phyloP scores from a whole-genome alignment of 257 asterid species.

The Nicotiana otophora region DNA sequence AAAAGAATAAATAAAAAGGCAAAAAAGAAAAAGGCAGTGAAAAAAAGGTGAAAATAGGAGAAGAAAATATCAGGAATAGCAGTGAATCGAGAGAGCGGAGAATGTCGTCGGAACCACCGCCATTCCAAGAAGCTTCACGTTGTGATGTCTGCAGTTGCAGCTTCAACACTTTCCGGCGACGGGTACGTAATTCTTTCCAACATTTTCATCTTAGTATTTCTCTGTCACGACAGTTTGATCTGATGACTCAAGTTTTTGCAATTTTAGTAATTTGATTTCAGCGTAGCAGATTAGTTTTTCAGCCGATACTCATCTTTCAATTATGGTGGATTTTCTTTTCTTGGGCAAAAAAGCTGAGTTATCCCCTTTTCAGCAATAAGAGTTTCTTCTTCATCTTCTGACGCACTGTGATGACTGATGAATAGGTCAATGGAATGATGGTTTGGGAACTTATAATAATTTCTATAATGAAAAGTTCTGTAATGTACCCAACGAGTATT shows the following conservation, averaged over 20 bases:
- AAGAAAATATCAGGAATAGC: neutral
- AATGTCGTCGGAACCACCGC: conserved; percentile 69
- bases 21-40: neutral
- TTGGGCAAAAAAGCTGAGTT: neutral
- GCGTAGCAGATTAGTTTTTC: neutral
- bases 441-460: neutral
- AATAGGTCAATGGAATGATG: neutral
- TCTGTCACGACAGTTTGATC: conserved; percentile 1
- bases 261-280: neutral
- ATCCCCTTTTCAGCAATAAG: neutral
- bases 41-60: neutral
- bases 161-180: conserved; percentile 93
- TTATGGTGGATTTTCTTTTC: neutral
- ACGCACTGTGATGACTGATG: neutral
- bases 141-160: conserved; percentile 96
- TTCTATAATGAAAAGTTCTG: neutral
- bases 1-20: neutral
- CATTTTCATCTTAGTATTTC: conserved; percentile 5
- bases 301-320: neutral
- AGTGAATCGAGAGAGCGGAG: neutral
- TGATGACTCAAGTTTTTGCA: neutral
- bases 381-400: neutral
- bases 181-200: conserved; percentile 41
- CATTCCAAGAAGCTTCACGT: conserved; percentile 78
- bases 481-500: neutral